phyloP scores from a whole-genome alignment of 2,329 filamentous ascomycete genomes.

The Aspergillus pseudoviridinutans region DNA sequence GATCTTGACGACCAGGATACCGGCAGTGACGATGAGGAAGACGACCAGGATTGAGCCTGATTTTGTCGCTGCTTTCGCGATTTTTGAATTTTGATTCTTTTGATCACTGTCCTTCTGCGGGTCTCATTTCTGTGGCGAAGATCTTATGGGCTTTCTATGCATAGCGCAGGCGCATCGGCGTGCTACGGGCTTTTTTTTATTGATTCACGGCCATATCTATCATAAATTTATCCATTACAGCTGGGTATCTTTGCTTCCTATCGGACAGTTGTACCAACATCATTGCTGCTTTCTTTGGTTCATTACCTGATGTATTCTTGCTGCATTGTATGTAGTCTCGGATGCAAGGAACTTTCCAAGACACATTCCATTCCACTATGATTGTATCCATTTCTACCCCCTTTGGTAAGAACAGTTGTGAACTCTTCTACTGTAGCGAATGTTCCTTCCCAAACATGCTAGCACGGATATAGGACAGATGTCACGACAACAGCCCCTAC shows the following conservation, averaged over 20 bases:
- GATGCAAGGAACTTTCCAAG: neutral
- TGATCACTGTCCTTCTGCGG: neutral
- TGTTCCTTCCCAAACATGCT: neutral
- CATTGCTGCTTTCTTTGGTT: neutral
- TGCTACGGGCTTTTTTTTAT: neutral
- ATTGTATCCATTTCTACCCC: neutral
- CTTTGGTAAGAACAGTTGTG: neutral
- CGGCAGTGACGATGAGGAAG: conserved; percentile 54
- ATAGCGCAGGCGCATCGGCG: conserved; percentile 1
- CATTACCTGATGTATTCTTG: neutral
- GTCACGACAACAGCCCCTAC: neutral
- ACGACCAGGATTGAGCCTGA: neutral
- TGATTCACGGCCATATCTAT: neutral
- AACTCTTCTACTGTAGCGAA: neutral
- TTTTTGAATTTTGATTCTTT: neutral
- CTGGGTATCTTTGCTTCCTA: neutral
- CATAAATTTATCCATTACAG: neutral
- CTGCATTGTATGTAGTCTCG: neutral
- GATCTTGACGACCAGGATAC: conserved; percentile 44
- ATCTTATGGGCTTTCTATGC: neutral
- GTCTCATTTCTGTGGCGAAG: neutral
- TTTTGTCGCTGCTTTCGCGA: neutral
- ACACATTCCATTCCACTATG: too few species aligned
- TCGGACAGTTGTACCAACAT: neutral
- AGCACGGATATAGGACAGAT: neutral